Evolutionary conservation across 768 basidiomycete genomes (phyloP).

Genomic region (Rhodotorula graminis): DNA sequence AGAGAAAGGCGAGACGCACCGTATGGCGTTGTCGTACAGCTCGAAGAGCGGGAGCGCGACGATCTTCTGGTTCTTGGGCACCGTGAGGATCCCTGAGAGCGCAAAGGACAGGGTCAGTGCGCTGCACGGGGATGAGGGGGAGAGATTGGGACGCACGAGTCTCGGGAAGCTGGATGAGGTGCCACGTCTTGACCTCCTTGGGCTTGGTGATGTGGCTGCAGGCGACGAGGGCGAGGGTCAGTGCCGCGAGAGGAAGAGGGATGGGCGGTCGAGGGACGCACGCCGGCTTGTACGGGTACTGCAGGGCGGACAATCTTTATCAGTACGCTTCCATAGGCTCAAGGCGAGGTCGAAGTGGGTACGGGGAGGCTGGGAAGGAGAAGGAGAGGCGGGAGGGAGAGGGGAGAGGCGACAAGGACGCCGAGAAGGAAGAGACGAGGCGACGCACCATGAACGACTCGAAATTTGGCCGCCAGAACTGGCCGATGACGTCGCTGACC

Average conservation of each 20-base stretch:
- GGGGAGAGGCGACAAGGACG: not conserved
- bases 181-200: constrained; percentile 96
- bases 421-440: constrained; percentile 24
- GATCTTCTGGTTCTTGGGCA: constrained; percentile 98
- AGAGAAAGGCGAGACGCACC: constrained; percentile 50
- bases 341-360: too few species aligned
- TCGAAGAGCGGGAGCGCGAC: constrained; percentile 95
- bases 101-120: not conserved
- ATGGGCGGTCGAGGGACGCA: not conserved
- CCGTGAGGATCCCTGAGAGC: constrained; percentile 79
- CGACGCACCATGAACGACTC: constrained; percentile 90
- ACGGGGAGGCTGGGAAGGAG: too few species aligned
- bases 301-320: not conserved
- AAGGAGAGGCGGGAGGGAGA: too few species aligned
- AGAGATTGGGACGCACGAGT: constrained; percentile 59
- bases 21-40: constrained; percentile 91
- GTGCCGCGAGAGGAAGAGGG: not conserved
- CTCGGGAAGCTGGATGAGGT: constrained; percentile 91
- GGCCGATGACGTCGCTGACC: constrained; percentile 90
- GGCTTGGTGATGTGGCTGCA: constrained; percentile 92
- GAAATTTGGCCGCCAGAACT: constrained; percentile 98
- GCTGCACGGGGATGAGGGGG: not conserved
- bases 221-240: constrained; percentile 50
- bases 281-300: constrained; percentile 43
- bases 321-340: too few species aligned